Base-by-base conservation (phyloP, 768 basidiomycete genomes). In the Termitomyces sp. region DNA sequence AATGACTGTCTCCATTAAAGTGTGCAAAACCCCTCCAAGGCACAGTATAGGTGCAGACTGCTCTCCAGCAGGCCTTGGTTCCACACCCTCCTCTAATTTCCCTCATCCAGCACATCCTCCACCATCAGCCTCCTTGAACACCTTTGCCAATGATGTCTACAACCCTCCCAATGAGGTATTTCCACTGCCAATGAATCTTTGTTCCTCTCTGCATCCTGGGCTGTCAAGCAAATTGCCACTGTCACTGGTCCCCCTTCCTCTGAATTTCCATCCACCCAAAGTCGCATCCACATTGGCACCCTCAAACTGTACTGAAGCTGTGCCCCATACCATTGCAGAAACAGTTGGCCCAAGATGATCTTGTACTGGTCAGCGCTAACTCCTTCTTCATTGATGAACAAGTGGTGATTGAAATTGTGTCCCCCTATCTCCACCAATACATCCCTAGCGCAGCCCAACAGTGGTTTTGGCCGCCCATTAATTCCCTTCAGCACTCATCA, bases 401-500 rank as follows among this genome's bases (percentile, higher is more conserved):
- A 66, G 39, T 74, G 71, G 32, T 71, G 73, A 20, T 65, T n/a
- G n/a, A n/a, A n/a, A n/a, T n/a, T n/a, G n/a, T n/a, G n/a, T n/a
- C n/a, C n/a, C n/a, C n/a, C n/a, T n/a, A n/a, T 45, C 16, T 46
- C 36, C 1, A 74, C 18, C 0, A 66, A 61, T 0, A 64, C 62
- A 20, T 74, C 65, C 1, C 58, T 24, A 15, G 50, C 54, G 28
- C 67, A 68, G 0, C 72, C 71, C 6, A 63, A 24, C 0, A 74
- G 57, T 0, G 55, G 59, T 0, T 66, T 63, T 2, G 66, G 51
- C 7, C 46, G 52, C 2, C 71, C 64, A 22, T 68, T 56, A 0
- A 74, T 66, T 0, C 71, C 72, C 13, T 28, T 48, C 2, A 73
- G 58, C 0, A 69, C 66, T 71, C 72, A 74, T 0, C 63, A n/a